A percentile compares a stretch with the other conserved stretches of the same genome.
Conservation (phyloP, 108 stramenopile genomes). For the Thalassiosira profunda region DNA sequence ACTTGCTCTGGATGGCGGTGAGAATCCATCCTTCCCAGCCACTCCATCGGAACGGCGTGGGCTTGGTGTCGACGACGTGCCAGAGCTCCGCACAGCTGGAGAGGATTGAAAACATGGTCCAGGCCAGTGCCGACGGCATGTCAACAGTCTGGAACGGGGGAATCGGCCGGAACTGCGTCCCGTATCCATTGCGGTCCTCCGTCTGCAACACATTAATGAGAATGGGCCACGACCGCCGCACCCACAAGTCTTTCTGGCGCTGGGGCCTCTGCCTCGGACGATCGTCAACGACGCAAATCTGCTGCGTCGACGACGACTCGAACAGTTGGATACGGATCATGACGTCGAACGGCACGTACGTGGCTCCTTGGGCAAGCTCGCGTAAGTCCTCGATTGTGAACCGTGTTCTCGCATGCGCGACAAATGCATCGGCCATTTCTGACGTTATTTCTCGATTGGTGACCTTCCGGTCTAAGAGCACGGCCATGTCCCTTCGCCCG, state of each 20-base stretch:
- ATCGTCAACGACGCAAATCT: neutral
- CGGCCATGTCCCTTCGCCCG: neutral
- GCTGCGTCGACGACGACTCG: neutral
- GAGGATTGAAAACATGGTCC: neutral
- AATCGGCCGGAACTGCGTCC: neutral
- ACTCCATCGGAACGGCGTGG: neutral
- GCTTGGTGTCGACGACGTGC: neutral
- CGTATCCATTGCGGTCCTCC: neutral
- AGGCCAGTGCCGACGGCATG: neutral
- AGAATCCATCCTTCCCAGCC: neutral
- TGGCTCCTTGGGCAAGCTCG: neutral
- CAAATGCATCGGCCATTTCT: neutral
- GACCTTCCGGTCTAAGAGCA: neutral
- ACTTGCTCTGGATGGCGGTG: neutral
- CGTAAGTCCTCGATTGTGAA: neutral
- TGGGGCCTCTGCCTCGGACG: neutral
- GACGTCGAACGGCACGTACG: neutral
- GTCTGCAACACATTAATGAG: neutral
- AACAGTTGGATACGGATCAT: neutral
- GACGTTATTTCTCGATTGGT: neutral
- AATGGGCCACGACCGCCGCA: neutral
- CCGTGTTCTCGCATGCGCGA: neutral
- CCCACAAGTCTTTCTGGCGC: neutral
- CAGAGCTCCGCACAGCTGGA: neutral
- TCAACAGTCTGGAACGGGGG: neutral